A percentile compares a stretch with the other conserved stretches of the same genome.
Evolutionary conservation across 495 filamentous ascomycete species (phyloP).

Genomic region (Trichodelitschia bisporula): DNA sequence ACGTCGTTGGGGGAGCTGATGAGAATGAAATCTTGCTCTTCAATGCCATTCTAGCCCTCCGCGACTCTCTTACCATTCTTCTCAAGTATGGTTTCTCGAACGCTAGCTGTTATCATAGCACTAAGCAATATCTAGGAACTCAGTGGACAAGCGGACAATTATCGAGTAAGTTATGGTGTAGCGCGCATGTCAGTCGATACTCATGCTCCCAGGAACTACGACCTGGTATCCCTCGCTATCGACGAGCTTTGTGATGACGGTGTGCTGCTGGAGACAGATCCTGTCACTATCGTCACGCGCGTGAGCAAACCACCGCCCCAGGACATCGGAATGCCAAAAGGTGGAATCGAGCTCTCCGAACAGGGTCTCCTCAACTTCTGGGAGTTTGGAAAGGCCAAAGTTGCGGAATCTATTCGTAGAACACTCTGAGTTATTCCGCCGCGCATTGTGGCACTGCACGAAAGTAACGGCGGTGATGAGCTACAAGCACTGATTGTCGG

Average conservation of each 20-base stretch:
- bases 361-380: slow-evolving; percentile 88
- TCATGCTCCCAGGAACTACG: slow-evolving; percentile 4
- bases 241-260: slow-evolving; percentile 95
- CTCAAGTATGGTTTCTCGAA: slow-evolving; percentile 46
- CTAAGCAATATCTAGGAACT: slow-evolving; percentile 31
- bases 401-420: no score
- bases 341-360: slow-evolving; percentile 85
- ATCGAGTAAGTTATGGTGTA: no score
- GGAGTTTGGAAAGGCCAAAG: no score
- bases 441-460: no score
- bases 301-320: slow-evolving; percentile 82
- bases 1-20: slow-evolving; percentile 73
- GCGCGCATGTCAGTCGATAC: background rate
- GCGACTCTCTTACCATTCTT: slow-evolving; percentile 73
- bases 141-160: slow-evolving; percentile 89
- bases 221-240: slow-evolving; percentile 56
- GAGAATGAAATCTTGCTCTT: slow-evolving; percentile 96
- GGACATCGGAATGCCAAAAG: slow-evolving; percentile 71
- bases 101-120: background rate
- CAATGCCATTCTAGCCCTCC: slow-evolving; percentile 66
- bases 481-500: no score
- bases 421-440: no score
- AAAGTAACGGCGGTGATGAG: no score
- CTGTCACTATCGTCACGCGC: slow-evolving; percentile 67
- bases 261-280: slow-evolving; percentile 90